Percentiles rank a stretch among this genome's conserved stretches.
These are phyloP conservation scores for Cerioporus squamosus DNA, from an alignment of 1,284 basidiomycete species.

Conservation along the genomic window DNA sequence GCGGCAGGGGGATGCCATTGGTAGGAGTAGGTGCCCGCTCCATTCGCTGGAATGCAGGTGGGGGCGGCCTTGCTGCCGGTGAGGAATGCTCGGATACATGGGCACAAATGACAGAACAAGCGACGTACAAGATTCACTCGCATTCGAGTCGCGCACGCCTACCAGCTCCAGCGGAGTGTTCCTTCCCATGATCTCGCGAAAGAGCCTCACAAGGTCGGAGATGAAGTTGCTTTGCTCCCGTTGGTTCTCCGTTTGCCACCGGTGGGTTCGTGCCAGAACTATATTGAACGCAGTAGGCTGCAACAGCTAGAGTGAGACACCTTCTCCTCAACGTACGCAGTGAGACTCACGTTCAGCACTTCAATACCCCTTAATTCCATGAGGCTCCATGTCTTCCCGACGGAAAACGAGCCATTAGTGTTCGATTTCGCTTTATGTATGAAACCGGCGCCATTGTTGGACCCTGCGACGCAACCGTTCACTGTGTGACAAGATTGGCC, in stretches of 20 bases:
- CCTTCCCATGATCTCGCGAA: conserved; percentile 60
- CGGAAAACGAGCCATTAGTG: conserved; percentile 93
- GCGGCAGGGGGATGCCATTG: conserved; percentile 31
- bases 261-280: conserved; percentile 84
- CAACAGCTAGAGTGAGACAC: not conserved
- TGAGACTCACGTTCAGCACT: conserved; percentile 55
- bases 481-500: conserved; percentile 8
- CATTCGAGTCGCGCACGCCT: conserved; percentile 53
- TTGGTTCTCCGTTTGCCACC: conserved; percentile 82
- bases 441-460: conserved; percentile 67
- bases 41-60: conserved; percentile 28
- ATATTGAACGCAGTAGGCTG: conserved; percentile 67
- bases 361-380: conserved; percentile 82
- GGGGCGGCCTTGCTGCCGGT: conserved; percentile 36
- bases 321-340: not conserved
- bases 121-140: conserved; percentile 43
- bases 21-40: conserved; percentile 37
- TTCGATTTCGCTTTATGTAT: conserved; percentile 98
- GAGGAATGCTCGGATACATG: conserved; percentile 21
- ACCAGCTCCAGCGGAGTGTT: conserved; percentile 54
- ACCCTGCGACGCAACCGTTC: conserved; percentile 49
- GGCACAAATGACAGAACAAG: conserved; percentile 9
- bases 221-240: conserved; percentile 78
- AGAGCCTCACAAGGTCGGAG: conserved; percentile 70
- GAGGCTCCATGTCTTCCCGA: conserved; percentile 96